Percentiles rank a stretch among this genome's conserved stretches.
Evolutionary conservation across 768 basidiomycete genomes (phyloP).

Genomic region (Suillus bovinus): DNA sequence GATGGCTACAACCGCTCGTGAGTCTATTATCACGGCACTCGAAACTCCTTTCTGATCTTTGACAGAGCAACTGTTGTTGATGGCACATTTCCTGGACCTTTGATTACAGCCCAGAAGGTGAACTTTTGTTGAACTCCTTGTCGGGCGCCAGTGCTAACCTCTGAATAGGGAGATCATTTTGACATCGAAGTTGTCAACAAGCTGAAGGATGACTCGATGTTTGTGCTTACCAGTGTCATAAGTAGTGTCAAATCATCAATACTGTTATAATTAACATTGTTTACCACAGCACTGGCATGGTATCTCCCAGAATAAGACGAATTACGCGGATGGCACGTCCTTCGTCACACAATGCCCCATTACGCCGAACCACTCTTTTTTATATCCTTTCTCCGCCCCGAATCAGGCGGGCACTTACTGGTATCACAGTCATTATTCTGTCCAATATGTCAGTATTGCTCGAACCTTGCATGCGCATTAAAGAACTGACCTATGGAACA

Average conservation of each 20-base stretch:
- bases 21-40: constrained; percentile 14
- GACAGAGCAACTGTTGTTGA: constrained; percentile 42
- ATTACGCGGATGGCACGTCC: constrained; percentile 45
- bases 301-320: constrained; percentile 42
- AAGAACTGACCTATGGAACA: background rate
- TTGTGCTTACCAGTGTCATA: constrained; percentile 51
- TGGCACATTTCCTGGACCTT: constrained; percentile 45
- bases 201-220: constrained; percentile 47
- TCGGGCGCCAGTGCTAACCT: constrained; percentile 4
- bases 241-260: constrained; percentile 14
- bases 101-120: constrained; percentile 43
- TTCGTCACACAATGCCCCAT: constrained; percentile 37
- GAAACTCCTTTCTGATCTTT: background rate
- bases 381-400: constrained; percentile 22
- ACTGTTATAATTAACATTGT: background rate
- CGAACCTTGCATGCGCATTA: background rate
- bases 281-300: constrained; percentile 55
- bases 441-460: constrained; percentile 34
- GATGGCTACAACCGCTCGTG: constrained; percentile 46
- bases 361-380: constrained; percentile 17
- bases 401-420: constrained; percentile 31
- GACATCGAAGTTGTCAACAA: constrained; percentile 45
- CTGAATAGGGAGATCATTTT: constrained; percentile 37
- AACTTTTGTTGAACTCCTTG: background rate
- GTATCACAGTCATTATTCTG: constrained; percentile 39